Evolutionary conservation across 176 grass and related monocot genomes (phyloP).

Genomic region (Oryza glaberrima): DNA sequence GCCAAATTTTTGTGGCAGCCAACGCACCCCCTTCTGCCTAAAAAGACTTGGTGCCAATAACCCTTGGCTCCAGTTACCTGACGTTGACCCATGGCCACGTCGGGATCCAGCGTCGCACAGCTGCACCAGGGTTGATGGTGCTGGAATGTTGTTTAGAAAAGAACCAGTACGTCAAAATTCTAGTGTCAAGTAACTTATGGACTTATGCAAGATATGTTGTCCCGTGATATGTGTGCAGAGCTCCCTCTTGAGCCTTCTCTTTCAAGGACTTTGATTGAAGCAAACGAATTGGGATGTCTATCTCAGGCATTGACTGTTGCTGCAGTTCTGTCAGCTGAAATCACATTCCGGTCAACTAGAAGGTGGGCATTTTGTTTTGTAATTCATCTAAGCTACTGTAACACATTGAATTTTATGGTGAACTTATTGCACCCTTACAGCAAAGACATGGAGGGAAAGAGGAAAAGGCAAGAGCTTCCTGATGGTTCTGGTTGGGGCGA

Average conservation of each 20-base stretch:
- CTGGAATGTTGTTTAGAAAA: background rate
- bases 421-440: constrained; percentile 47
- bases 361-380: constrained; percentile 37
- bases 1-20: too few species aligned
- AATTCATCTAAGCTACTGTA: constrained; percentile 6
- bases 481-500: constrained; percentile 97
- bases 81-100: too few species aligned
- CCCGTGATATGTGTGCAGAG: constrained; percentile 50
- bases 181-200: background rate
- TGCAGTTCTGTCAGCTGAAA: constrained; percentile 89
- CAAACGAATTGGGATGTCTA: constrained; percentile 82
- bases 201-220: background rate
- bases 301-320: constrained; percentile 93
- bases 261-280: constrained; percentile 91
- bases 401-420: constrained; percentile 24
- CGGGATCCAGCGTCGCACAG: too few species aligned
- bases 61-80: too few species aligned
- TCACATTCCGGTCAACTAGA: constrained; percentile 65
- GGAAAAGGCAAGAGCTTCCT: constrained; percentile 77
- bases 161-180: background rate
- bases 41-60: too few species aligned
- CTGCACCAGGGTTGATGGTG: too few species aligned
- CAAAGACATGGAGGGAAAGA: constrained; percentile 73
- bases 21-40: too few species aligned
- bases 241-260: constrained; percentile 94